These are phyloP conservation scores for Pontederia crassipes DNA, from an alignment of 176 grass and related monocot species.

Conservation along the genomic window DNA sequence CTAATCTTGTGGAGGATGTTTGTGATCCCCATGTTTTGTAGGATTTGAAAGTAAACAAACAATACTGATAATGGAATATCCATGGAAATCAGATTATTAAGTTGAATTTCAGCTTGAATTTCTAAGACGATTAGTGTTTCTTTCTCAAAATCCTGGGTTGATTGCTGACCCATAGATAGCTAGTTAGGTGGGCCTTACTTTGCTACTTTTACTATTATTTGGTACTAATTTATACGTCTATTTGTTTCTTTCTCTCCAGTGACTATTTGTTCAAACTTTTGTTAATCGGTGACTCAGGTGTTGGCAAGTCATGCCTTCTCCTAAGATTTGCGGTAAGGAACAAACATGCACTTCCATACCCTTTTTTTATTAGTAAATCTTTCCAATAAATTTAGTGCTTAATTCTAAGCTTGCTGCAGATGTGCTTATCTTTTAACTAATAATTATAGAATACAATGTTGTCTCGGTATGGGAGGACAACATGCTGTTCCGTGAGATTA, in stretches of 20 bases:
- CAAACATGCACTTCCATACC: neutral
- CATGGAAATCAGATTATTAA: too few species aligned
- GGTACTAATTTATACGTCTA: neutral
- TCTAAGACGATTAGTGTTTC: too few species aligned
- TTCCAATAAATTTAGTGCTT: neutral
- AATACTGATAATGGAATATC: too few species aligned
- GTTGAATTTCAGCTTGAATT: too few species aligned
- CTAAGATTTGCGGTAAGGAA: conserved; percentile 18
- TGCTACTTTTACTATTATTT: neutral
- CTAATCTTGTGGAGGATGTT: too few species aligned
- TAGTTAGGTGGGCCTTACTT: too few species aligned
- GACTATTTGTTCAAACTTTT: conserved; percentile 14
- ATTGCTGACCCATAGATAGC: too few species aligned
- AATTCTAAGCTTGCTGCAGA: neutral
- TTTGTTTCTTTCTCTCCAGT: conserved; percentile 2
- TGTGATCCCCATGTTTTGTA: too few species aligned
- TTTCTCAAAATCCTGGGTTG: too few species aligned
- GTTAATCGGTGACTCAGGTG: conserved; percentile 11
- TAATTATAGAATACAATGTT: too few species aligned
- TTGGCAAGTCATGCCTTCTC: conserved; percentile 15
- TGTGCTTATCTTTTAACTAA: neutral
- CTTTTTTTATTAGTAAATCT: neutral
- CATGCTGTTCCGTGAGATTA: neutral
- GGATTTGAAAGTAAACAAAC: too few species aligned
- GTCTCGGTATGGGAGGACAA: too few species aligned